Base-by-base conservation (phyloP, 1,139 yeast species). In the Saccharomyces hybrid region DNA sequence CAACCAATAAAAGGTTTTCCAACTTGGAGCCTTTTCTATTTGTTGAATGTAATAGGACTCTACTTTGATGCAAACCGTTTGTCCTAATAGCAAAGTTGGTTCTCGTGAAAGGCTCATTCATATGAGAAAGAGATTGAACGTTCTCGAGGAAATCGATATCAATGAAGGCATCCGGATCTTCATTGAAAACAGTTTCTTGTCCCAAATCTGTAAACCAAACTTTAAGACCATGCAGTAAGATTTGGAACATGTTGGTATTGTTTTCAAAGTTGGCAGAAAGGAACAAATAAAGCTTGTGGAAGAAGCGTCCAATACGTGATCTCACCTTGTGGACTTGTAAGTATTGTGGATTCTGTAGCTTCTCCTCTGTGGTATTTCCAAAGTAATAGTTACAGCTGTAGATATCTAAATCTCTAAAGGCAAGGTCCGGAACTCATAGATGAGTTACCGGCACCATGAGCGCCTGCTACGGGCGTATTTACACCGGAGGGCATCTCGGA, bases 131-230 rank as follows among this genome's bases (percentile, higher is more conserved):
- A 27, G 76, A 65, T 63, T 77, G 82, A 32, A 75, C 74, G 51
- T 76, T 75, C 44, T 75, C 77, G 58, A 80, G 73, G 58, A 75
- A 78, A 1, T 74, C 73, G 56, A 79, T 75, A 48, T 79, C 76
- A 27, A 79, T 69, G 38, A 70, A 66, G 9, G 77, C 69, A 48
- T 73, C 75, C 41, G 78, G 80, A 58, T 84, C 81, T 11, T 80
- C 73, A 53, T 79, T 85, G 52, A 85, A 79, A 0, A 85, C 74
- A 12, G 87, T 75, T 63, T 88, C 96, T 59, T 82, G 78, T 1
- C 96, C 96, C 28, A 87, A 86, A 67, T 90, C 95, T 16, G 88
- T 79, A 59, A 93, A 82, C 90, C 96, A 93, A 9, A 86, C 82
- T 62, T 86, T 83, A 53, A 86, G 69, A 2, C 85, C 85, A 64